These are phyloP conservation scores for Clathrus columnatus DNA, from an alignment of 768 basidiomycete species.

Conservation along the genomic window DNA sequence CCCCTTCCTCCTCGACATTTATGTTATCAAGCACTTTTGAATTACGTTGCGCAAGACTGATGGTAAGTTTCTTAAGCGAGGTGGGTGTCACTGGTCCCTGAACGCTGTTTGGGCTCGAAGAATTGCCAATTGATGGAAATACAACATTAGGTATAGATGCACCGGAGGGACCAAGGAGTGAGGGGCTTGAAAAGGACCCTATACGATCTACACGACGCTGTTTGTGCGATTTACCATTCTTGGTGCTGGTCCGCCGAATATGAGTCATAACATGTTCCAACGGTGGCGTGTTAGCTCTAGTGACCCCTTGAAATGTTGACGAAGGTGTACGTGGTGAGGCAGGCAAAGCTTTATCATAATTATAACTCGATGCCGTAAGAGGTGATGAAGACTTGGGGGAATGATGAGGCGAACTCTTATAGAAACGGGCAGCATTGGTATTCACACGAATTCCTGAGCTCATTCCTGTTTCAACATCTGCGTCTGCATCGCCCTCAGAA, in stretches of 20 bases:
- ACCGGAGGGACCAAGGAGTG: neutral
- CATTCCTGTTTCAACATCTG: neutral
- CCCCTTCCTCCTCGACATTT: slow-evolving; percentile 1
- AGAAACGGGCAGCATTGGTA: neutral
- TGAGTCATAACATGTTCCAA: neutral
- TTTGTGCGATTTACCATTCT: neutral
- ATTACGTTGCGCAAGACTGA: slow-evolving; percentile 8
- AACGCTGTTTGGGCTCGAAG: neutral
- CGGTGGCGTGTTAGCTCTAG: neutral
- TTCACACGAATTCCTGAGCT: neutral
- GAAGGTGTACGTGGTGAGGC: slow-evolving; percentile 1
- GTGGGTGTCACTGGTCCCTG: slow-evolving; percentile 5
- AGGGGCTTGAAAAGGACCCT: neutral
- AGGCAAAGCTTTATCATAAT: slow-evolving; percentile 4
- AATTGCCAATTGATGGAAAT: slow-evolving; percentile 1
- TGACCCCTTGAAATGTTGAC: neutral
- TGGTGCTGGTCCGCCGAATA: neutral
- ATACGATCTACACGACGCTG: neutral
- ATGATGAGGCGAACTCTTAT: neutral
- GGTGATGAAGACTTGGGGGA: neutral
- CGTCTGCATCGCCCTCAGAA: neutral
- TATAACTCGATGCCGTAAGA: neutral
- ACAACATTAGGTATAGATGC: slow-evolving; percentile 4
- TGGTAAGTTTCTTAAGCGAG: slow-evolving; percentile 9
- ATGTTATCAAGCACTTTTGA: slow-evolving; percentile 5